Conservation (phyloP, 2,329 filamentous ascomycete species). For the Cladophialophora carrionii region DNA sequence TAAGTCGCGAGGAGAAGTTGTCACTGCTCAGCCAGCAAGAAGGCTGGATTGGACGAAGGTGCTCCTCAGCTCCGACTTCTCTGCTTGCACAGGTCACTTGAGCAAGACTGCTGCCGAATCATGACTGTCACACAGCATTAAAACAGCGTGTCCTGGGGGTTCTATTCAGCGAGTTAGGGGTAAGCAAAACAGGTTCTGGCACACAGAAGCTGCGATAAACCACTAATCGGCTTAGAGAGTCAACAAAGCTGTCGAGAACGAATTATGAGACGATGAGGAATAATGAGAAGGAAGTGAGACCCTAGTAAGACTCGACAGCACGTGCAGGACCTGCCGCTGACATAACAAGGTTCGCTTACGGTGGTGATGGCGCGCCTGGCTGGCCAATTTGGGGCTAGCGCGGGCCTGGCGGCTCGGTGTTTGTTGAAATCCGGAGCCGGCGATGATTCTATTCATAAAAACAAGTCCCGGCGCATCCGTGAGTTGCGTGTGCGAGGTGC, state of each 20-base stretch:
- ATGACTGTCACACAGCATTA: neutral
- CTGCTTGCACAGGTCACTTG: neutral
- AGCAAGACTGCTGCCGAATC: neutral
- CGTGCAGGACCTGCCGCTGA: neutral
- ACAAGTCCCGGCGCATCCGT: slow-evolving; percentile 11
- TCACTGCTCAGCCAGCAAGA: neutral
- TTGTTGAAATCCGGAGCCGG: neutral
- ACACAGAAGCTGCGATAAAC: neutral
- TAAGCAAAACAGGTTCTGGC: neutral
- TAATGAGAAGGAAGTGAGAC: neutral
- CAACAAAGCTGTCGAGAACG: neutral
- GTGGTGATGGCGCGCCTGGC: neutral
- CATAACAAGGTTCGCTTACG: neutral
- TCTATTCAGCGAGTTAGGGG: neutral
- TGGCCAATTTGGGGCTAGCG: neutral
- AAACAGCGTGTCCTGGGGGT: neutral
- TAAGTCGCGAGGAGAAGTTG: neutral
- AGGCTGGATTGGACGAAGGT: neutral
- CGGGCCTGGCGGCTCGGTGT: neutral
- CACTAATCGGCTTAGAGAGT: neutral
- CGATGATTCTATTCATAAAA: slow-evolving; percentile 11
- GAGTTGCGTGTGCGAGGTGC: neutral
- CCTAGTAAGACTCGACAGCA: too few species aligned
- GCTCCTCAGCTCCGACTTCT: neutral
- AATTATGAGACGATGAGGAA: neutral